These are phyloP conservation scores for Russula griseocarnosa DNA, from an alignment of 768 basidiomycete species.

Conservation along the genomic window DNA sequence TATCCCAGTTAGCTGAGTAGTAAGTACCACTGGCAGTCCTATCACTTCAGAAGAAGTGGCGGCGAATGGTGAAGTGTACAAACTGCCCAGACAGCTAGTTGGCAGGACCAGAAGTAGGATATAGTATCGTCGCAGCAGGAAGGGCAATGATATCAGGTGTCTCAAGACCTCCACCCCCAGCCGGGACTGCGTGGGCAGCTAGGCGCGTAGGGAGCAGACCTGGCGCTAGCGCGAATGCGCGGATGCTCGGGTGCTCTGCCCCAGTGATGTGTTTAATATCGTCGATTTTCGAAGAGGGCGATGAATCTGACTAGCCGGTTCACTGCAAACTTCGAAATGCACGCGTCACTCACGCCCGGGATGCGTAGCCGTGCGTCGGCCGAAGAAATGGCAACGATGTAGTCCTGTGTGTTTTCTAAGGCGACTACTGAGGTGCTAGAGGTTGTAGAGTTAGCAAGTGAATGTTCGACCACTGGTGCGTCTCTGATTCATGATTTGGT, in stretches of 20 bases:
- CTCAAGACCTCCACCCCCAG: not conserved
- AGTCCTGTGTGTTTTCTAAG: not conserved
- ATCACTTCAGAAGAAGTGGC: no score
- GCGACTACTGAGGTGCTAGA: not conserved
- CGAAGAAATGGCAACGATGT: constrained; percentile 2
- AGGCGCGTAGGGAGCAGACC: constrained; percentile 7
- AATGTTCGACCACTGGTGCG: no score
- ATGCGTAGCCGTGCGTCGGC: not conserved
- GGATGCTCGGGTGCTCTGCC: constrained; percentile 14
- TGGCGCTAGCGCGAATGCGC: constrained; percentile 8
- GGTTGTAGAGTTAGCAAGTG: no score
- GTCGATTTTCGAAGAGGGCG: not conserved
- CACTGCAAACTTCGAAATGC: constrained; percentile 3
- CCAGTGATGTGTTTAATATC: not conserved
- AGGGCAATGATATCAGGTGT: not conserved
- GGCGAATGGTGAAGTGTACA: no score
- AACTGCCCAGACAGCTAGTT: constrained; percentile 17
- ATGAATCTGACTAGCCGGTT: constrained; percentile 20
- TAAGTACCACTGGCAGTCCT: no score
- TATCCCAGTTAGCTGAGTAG: no score
- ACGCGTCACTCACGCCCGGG: constrained; percentile 10
- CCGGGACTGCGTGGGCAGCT: not conserved
- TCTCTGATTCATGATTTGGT: no score
- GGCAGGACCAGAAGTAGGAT: constrained; percentile 12
- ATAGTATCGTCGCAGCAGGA: constrained; percentile 7